Conservation (phyloP, 2,329 filamentous ascomycete species). For the Arachnopeziza araneosa region DNA sequence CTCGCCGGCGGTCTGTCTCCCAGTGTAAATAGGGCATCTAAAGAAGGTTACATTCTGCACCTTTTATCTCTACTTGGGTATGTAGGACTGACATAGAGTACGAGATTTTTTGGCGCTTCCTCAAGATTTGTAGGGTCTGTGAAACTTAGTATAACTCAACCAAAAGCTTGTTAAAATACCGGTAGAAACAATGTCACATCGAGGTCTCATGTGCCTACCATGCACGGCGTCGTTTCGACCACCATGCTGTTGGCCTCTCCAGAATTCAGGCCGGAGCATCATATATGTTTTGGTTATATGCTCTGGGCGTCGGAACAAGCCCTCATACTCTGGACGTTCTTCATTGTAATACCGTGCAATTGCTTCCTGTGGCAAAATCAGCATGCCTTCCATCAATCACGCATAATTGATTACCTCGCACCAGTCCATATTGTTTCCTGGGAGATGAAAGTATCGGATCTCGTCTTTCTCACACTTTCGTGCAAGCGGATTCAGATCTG, state of each 20-base stretch:
- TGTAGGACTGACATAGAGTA: slow-evolving; percentile 10
- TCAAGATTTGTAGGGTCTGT: slow-evolving; percentile 9
- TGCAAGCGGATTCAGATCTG: background rate
- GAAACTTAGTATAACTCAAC: background rate
- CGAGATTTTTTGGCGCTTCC: slow-evolving; percentile 9
- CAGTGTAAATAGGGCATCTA: slow-evolving; percentile 29
- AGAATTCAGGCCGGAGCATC: slow-evolving; percentile 12
- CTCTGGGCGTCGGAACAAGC: background rate
- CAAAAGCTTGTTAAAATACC: slow-evolving; percentile 4
- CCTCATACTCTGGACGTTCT: background rate
- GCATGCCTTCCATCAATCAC: background rate
- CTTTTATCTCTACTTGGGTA: background rate
- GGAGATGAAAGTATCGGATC: slow-evolving; percentile 18
- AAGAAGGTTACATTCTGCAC: slow-evolving; percentile 10
- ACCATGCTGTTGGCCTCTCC: slow-evolving; percentile 3
- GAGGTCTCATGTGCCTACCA: slow-evolving; percentile 18
- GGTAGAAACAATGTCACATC: slow-evolving; percentile 14
- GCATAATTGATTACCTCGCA: slow-evolving; percentile 6
- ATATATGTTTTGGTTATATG: background rate
- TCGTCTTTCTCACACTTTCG: background rate
- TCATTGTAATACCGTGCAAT: slow-evolving; percentile 13
- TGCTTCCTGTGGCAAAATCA: slow-evolving; percentile 5
- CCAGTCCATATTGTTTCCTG: slow-evolving; percentile 20
- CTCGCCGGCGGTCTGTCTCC: slow-evolving; percentile 14
- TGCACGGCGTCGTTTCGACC: slow-evolving; percentile 9